Conservation (phyloP, 1,284 basidiomycete species). For the Anthracocystis panici-leucophaei region DNA sequence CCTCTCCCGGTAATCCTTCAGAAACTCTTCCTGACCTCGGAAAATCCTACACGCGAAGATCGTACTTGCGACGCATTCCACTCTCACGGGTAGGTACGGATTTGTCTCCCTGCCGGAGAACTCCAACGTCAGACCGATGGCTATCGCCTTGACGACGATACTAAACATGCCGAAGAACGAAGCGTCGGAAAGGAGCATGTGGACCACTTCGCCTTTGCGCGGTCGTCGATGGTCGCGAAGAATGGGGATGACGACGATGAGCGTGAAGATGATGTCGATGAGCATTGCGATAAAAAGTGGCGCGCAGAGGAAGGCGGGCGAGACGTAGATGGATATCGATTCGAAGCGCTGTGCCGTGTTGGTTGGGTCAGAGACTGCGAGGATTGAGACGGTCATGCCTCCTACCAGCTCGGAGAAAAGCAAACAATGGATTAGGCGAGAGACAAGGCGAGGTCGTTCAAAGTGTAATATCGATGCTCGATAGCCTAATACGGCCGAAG, state of each 20-base stretch:
- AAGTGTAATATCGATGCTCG: conserved; percentile 32
- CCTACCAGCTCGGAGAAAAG: conserved; percentile 11
- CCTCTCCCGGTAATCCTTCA: conserved; percentile 12
- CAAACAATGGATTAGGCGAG: conserved; percentile 9
- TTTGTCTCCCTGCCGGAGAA: background rate
- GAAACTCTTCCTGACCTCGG: conserved; percentile 27
- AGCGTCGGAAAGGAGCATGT: conserved; percentile 33
- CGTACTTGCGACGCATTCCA: conserved; percentile 24
- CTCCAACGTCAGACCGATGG: conserved; percentile 11
- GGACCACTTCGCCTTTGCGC: conserved; percentile 20
- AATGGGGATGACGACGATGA: conserved; percentile 30
- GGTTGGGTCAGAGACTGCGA: conserved; percentile 1
- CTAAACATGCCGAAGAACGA: conserved; percentile 28
- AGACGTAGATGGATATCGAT: background rate
- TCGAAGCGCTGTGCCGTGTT: background rate
- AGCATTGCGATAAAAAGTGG: conserved; percentile 20
- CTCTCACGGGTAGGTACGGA: conserved; percentile 23
- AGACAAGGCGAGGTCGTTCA: conserved; percentile 8
- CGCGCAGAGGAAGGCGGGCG: conserved; percentile 17
- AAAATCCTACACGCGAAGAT: conserved; percentile 43
- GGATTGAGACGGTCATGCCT: background rate
- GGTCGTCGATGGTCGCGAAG: background rate
- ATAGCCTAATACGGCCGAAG: conserved; percentile 30
- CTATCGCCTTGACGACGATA: conserved; percentile 14
- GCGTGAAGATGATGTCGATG: conserved; percentile 22